These are phyloP conservation scores for Lotus japonicus DNA, from an alignment of 306 rosid species.

Conservation along the genomic window DNA sequence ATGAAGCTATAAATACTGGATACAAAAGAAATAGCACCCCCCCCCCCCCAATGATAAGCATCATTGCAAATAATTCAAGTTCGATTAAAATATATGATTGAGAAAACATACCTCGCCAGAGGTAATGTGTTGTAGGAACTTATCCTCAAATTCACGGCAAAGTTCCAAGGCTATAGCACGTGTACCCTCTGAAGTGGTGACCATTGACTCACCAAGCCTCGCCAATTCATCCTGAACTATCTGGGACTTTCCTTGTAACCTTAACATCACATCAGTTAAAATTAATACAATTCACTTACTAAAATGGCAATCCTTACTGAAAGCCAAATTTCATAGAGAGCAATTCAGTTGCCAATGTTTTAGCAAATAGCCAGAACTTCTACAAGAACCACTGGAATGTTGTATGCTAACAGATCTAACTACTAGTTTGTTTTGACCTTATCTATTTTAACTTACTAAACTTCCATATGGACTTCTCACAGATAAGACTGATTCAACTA, in stretches of 20 bases:
- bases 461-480: background rate
- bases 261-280: constrained; percentile 23
- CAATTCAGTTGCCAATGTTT: background rate
- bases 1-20: background rate
- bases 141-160: constrained; percentile 99
- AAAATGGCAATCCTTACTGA: background rate
- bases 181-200: constrained; percentile 85
- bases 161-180: constrained; percentile 97
- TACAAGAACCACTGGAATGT: background rate
- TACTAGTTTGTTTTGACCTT: background rate
- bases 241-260: constrained; percentile 97
- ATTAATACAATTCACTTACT: background rate
- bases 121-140: constrained; percentile 83
- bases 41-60: background rate
- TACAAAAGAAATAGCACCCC: background rate
- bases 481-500: background rate
- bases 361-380: background rate
- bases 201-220: constrained; percentile 92
- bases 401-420: background rate
- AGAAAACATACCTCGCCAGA: constrained; percentile 75
- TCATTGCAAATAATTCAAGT: background rate
- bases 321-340: background rate
- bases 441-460: background rate
- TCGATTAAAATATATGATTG: background rate
- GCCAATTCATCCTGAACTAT: constrained; percentile 90